Evolutionary conservation across 345 rosid genomes (phyloP).

Genomic region (Eucalyptus lansdowneana): DNA sequence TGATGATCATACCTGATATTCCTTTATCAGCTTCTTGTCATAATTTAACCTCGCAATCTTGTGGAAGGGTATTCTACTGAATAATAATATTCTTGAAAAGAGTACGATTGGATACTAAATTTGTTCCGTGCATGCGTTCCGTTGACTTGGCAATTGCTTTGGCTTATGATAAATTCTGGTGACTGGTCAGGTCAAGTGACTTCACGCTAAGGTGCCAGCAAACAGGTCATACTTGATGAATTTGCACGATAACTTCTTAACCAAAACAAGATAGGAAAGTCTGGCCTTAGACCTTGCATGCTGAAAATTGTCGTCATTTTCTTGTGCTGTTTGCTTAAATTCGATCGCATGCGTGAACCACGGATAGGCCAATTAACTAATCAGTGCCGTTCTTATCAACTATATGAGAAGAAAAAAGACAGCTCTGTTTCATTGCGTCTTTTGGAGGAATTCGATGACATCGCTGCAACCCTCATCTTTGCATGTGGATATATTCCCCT

Average conservation of each 20-base stretch:
- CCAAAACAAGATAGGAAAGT: not conserved
- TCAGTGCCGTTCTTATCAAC: not conserved
- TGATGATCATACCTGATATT: not conserved
- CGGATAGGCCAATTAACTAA: not conserved
- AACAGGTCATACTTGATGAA: not conserved
- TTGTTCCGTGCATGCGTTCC: not conserved
- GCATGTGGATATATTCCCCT: not conserved
- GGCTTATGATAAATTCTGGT: not conserved
- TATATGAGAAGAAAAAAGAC: too few species aligned
- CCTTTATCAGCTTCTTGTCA: not conserved
- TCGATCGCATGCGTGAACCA: not conserved
- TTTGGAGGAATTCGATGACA: not conserved
- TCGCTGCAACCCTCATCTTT: not conserved
- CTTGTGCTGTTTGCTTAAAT: not conserved
- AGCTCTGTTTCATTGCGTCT: not conserved
- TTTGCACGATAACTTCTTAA: not conserved
- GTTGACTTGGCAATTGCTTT: not conserved
- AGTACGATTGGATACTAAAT: not conserved
- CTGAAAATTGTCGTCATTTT: not conserved
- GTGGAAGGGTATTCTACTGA: not conserved
- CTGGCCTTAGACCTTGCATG: not conserved
- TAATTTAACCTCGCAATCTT: not conserved
- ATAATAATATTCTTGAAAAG: not conserved
- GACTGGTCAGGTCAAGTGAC: not conserved
- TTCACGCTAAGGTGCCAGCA: not conserved